Evolutionary conservation across 345 rosid genomes (phyloP).

Genomic region (Populus simonii): DNA sequence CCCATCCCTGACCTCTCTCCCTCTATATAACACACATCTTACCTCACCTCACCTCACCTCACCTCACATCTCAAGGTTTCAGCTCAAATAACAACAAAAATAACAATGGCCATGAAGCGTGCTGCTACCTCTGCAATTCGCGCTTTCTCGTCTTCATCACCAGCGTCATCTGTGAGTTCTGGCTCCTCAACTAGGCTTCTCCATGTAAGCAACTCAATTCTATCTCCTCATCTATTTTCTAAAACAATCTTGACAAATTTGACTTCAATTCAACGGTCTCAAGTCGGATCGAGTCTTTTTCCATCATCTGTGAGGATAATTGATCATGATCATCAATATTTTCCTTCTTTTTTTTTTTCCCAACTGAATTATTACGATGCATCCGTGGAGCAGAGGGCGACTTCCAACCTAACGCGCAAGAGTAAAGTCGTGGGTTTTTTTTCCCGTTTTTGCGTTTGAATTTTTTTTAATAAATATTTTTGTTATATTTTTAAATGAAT

Average conservation of each 20-base stretch:
- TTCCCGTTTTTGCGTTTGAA: too few species aligned
- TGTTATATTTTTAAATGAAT: too few species aligned
- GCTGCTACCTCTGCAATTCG: slow-evolving; percentile 49
- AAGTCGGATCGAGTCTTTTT: not conserved
- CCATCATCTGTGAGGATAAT: not conserved
- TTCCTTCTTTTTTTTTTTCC: too few species aligned
- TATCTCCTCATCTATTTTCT: not conserved
- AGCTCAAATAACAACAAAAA: not conserved
- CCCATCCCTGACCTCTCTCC: too few species aligned
- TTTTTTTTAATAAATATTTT: too few species aligned
- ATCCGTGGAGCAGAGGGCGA: not conserved
- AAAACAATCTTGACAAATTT: too few species aligned
- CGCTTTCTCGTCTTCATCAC: slow-evolving; percentile 36
- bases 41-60: too few species aligned
- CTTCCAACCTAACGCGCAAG: too few species aligned
- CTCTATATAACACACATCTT: too few species aligned
- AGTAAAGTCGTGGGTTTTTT: not conserved
- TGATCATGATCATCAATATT: not conserved
- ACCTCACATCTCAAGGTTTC: too few species aligned
- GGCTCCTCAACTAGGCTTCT: slow-evolving; percentile 43
- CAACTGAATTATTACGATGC: not conserved
- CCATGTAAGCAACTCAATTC: slow-evolving; percentile 45
- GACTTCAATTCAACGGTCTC: not conserved
- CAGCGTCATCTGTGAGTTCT: slow-evolving; percentile 24
- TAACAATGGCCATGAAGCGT: slow-evolving; percentile 55